Base-by-base conservation (phyloP, 805 yeast species). In the Candida awuae region DNA sequence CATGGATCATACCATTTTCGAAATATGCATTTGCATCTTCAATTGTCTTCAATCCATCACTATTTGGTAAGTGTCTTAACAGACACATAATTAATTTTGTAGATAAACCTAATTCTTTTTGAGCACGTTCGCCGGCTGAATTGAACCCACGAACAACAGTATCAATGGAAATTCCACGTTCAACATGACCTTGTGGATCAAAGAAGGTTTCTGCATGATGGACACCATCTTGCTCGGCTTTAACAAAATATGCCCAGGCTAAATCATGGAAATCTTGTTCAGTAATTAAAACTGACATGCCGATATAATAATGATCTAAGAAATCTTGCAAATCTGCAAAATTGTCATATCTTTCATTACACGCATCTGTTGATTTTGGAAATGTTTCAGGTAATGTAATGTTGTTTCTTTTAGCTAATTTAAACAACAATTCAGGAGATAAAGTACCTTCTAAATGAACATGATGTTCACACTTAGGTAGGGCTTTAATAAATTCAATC, bases 381-480 rank as follows among this genome's bases (percentile, higher is more conserved):
- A 80, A 81, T 19, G 60, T 62, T 2, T 56, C 69, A 14, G 95
- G 94, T 27, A 84, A 62, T 15, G 54, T 41, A 41, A 84, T 68
- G 26, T 62, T 58, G 62, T 83, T 82, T 62, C 84, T 72, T 51
- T 70, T 62, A 0, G 90, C 87, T 40, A 84, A 63, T 37, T 75
- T 72, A 60, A 82, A 80, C 42, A 84, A 63, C 27, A 83, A 67
- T 35, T 74, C 73, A n/a, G 94, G 92, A 45, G 80, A 83, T 40
- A 84, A 59, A 29, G 94, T 82, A 25, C 94, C 94, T 64, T 84
- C 94, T 32, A 84, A 58, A 60, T 84, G 94, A 44, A 84, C 73
- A 55, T 84, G 94, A 56, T 84, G 90, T 58, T 84, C 94, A 65
- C 92, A 84, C 60, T 84, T 84, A 42, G 94, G 94, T 36, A 84